Percentiles rank a stretch among this genome's conserved stretches.
Conservation (phyloP, 495 filamentous ascomycete species). For the Ascodesmis nigricans region DNA sequence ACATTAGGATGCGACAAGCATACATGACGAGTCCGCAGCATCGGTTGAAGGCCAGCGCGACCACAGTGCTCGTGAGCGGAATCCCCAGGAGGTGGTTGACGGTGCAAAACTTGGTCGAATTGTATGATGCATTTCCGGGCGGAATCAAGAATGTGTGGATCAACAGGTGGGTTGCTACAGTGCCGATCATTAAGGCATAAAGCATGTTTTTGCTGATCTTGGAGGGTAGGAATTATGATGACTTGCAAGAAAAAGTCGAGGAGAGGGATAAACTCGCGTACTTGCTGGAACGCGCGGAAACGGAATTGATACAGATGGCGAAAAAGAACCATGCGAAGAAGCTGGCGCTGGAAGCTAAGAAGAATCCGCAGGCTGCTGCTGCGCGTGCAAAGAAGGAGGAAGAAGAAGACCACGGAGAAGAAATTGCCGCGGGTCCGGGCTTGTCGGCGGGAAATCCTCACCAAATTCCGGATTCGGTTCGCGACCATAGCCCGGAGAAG, state of each 20-base stretch:
- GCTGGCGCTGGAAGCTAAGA: conserved; percentile 39
- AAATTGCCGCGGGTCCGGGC: conserved; percentile 30
- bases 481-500: conserved; percentile 20
- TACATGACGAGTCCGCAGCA: conserved; percentile 93
- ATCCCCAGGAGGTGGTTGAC: conserved; percentile 81
- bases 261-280: conserved; percentile 47
- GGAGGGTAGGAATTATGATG: conserved; percentile 41
- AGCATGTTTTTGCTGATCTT: not conserved
- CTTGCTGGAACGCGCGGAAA: conserved; percentile 62
- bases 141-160: conserved; percentile 94
- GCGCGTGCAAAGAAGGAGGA: conserved; percentile 1
- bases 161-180: conserved; percentile 32
- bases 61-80: conserved; percentile 74
- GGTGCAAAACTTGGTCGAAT: conserved; percentile 48
- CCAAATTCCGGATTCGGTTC: conserved; percentile 30
- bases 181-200: not conserved
- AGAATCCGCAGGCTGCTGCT: conserved; percentile 18
- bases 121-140: conserved; percentile 96
- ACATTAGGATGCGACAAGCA: conserved; percentile 81
- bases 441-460: conserved; percentile 69
- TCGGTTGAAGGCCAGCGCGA: conserved; percentile 82
- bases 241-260: conserved; percentile 69
- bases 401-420: conserved; percentile 4
- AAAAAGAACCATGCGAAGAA: conserved; percentile 55
- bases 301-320: conserved; percentile 52